phyloP scores from a whole-genome alignment of 2,329 filamentous ascomycete genomes.

The Erysiphe pulchra region DNA sequence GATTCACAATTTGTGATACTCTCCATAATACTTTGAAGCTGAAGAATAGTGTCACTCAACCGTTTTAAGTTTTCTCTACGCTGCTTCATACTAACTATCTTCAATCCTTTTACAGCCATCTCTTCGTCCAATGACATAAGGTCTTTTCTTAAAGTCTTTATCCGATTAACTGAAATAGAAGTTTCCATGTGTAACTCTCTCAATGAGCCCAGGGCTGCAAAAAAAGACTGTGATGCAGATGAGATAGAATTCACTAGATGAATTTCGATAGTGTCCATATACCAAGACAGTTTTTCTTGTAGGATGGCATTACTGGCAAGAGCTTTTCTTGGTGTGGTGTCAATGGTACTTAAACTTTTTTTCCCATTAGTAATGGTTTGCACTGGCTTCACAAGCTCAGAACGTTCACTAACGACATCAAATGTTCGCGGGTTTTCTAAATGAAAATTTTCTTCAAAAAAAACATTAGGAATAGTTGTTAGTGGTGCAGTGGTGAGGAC shows the following conservation, averaged over 20 bases:
- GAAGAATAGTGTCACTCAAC: conserved; percentile 57
- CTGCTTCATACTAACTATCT: conserved; percentile 51
- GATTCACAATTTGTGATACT: conserved; percentile 53
- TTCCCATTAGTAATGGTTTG: conserved; percentile 28
- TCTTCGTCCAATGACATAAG: conserved; percentile 61
- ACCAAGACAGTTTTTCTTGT: conserved; percentile 97
- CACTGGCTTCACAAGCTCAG: conserved; percentile 65
- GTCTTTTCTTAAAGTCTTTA: conserved; percentile 57
- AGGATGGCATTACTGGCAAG: conserved; percentile 90
- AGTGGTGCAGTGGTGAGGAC: conserved; percentile 45
- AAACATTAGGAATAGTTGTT: conserved; percentile 76
- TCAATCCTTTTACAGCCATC: conserved; percentile 61
- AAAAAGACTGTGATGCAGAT: conserved; percentile 85
- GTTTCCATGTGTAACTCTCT: conserved; percentile 82
- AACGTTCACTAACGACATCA: conserved; percentile 85
- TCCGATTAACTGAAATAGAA: conserved; percentile 68
- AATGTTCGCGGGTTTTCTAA: conserved; percentile 91
- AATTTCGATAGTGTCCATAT: conserved; percentile 97
- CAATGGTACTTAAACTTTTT: conserved; percentile 25
- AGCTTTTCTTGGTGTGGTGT: conserved; percentile 47
- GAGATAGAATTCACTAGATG: conserved; percentile 93
- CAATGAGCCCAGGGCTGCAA: conserved; percentile 73
- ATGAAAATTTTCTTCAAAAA: conserved; percentile 87
- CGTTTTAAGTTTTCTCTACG: conserved; percentile 65
- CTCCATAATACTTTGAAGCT: conserved; percentile 55